These are phyloP conservation scores for Monosporascus ibericus DNA, from an alignment of 2,329 filamentous ascomycete genomes.

Conservation along the genomic window DNA sequence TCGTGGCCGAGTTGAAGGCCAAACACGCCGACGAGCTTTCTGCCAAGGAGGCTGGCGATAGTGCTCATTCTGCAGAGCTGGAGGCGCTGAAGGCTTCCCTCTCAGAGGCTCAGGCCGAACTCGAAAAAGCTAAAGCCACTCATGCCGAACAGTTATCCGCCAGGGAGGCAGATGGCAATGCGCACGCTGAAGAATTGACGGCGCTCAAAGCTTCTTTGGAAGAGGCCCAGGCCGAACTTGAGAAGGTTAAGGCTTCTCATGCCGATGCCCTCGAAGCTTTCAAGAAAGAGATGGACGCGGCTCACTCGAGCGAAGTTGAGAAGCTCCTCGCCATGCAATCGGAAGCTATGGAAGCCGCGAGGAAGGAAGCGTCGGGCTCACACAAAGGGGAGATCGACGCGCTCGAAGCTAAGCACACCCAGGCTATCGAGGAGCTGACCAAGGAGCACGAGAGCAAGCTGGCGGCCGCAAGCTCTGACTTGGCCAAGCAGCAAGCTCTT, in stretches of 20 bases:
- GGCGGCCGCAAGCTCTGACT: slow-evolving; percentile 18
- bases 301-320: slow-evolving; percentile 39
- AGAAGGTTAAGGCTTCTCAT: slow-evolving; percentile 21
- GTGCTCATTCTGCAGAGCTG: slow-evolving; percentile 29
- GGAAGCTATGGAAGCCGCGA: slow-evolving; percentile 37
- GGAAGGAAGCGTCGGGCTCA: slow-evolving; percentile 28
- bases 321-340: slow-evolving; percentile 34
- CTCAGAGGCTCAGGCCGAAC: slow-evolving; percentile 21
- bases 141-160: slow-evolving; percentile 24
- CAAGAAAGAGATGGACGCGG: slow-evolving; percentile 35
- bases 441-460: slow-evolving; percentile 24
- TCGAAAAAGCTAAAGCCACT: slow-evolving; percentile 17
- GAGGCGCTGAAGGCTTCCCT: slow-evolving; percentile 28
- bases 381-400: slow-evolving; percentile 13
- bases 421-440: slow-evolving; percentile 42
- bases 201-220: slow-evolving; percentile 28
- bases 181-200: slow-evolving; percentile 31
- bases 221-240: slow-evolving; percentile 24
- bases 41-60: slow-evolving; percentile 27
- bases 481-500: slow-evolving; percentile 25
- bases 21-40: slow-evolving; percentile 28
- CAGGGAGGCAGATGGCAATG: slow-evolving; percentile 27
- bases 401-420: slow-evolving; percentile 36
- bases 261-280: slow-evolving; percentile 29
- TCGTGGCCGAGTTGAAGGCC: slow-evolving; percentile 31